Conservation (phyloP, 495 filamentous ascomycete genomes). For the Penicillium cosmopolitanum region DNA sequence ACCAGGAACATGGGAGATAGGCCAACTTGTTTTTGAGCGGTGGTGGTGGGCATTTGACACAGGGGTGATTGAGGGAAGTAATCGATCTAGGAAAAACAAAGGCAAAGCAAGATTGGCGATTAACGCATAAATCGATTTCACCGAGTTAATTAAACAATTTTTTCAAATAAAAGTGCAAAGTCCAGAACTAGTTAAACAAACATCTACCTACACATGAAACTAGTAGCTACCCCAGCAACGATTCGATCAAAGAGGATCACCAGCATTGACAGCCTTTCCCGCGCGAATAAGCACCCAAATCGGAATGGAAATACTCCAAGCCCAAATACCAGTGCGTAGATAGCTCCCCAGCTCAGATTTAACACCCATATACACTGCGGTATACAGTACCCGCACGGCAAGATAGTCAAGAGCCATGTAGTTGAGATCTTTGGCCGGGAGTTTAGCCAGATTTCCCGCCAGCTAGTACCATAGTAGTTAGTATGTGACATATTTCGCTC, state of each 20-base stretch:
- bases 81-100: slow-evolving; percentile 37
- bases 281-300: slow-evolving; percentile 28
- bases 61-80: slow-evolving; percentile 42
- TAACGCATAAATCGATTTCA: background rate
- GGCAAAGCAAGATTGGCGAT: slow-evolving; percentile 11
- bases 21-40: slow-evolving; percentile 48
- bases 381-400: slow-evolving; percentile 27
- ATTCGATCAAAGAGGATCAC: background rate
- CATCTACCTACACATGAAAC: background rate
- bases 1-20: slow-evolving; percentile 48
- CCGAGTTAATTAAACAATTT: background rate
- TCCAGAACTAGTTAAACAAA: too few relatives aligned
- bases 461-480: slow-evolving; percentile 18
- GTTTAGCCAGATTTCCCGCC: slow-evolving; percentile 31
- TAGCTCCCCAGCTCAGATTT: slow-evolving; percentile 28
- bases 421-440: slow-evolving; percentile 30
- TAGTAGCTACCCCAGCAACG: background rate
- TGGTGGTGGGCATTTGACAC: slow-evolving; percentile 59
- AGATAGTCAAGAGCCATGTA: slow-evolving; percentile 29
- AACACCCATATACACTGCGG: slow-evolving; percentile 30
- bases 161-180: too few relatives aligned
- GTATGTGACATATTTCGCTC: background rate
- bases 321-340: slow-evolving; percentile 32
- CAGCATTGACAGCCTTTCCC: slow-evolving; percentile 19
- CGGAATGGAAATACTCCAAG: slow-evolving; percentile 33